Evolutionary conservation across 306 rosid species (phyloP).

Genomic region (Calophaca sinica): DNA sequence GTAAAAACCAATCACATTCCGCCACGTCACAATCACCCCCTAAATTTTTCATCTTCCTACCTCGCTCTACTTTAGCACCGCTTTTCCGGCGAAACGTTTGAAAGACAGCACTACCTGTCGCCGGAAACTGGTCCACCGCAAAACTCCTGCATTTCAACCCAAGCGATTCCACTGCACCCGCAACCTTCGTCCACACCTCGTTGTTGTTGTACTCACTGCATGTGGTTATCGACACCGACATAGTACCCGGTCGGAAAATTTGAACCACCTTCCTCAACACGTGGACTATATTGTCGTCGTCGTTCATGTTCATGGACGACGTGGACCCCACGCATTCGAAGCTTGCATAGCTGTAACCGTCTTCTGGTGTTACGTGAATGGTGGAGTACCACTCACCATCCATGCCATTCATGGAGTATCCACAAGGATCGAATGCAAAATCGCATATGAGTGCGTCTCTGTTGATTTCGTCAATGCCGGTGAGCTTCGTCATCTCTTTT

Average conservation of each 20-base stretch:
- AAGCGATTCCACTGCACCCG: slow-evolving; percentile 68
- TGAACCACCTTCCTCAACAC: slow-evolving; percentile 76
- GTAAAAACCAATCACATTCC: slow-evolving; percentile 46
- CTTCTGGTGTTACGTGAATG: slow-evolving; percentile 94
- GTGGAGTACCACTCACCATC: slow-evolving; percentile 88
- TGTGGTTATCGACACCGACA: slow-evolving; percentile 77
- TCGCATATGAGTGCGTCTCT: slow-evolving; percentile 77
- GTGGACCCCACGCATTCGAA: slow-evolving; percentile 70
- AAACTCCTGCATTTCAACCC: slow-evolving; percentile 90
- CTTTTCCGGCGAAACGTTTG: slow-evolving; percentile 86
- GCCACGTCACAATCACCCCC: slow-evolving; percentile 46
- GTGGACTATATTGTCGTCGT: slow-evolving; percentile 51
- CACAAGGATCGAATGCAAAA: slow-evolving; percentile 89
- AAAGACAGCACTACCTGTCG: slow-evolving; percentile 67
- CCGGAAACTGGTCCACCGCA: slow-evolving; percentile 78
- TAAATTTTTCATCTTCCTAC: slow-evolving; percentile 13
- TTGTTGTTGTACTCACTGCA: slow-evolving; percentile 35
- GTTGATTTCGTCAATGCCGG: slow-evolving; percentile 73
- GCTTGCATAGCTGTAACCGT: slow-evolving; percentile 94
- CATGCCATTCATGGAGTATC: slow-evolving; percentile 91
- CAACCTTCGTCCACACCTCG: slow-evolving; percentile 63
- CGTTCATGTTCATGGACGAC: not conserved
- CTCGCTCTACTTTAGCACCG: not conserved
- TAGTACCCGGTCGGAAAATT: slow-evolving; percentile 87
- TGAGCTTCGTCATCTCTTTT: slow-evolving; percentile 77